phyloP scores from a whole-genome alignment of 352 stramenopile species.

The Elongisporangium undulatum region DNA sequence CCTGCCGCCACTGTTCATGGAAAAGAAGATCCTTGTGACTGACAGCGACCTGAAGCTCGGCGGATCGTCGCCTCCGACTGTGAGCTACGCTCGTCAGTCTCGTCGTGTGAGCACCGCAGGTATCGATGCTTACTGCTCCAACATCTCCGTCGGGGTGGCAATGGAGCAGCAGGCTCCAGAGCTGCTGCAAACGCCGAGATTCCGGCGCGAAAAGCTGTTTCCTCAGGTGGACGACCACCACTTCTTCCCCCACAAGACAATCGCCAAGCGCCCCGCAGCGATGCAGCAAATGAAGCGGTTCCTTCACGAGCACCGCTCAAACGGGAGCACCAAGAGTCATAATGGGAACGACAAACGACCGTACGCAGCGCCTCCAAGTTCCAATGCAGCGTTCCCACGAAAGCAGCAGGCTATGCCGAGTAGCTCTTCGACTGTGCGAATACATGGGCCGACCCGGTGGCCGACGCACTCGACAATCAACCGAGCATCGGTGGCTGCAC shows the following conservation, averaged over 20 bases:
- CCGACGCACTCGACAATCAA: slow-evolving; percentile 2
- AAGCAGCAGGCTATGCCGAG: slow-evolving; percentile 1
- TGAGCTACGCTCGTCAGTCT: background rate
- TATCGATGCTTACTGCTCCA: background rate
- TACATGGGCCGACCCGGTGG: background rate
- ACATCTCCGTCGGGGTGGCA: slow-evolving; percentile 5
- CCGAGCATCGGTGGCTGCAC: slow-evolving; percentile 7
- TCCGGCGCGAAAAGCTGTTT: slow-evolving; percentile 18
- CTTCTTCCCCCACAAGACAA: slow-evolving; percentile 3
- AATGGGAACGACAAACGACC: background rate
- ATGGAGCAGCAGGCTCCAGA: slow-evolving; percentile 3
- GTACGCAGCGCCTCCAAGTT: slow-evolving; percentile 1
- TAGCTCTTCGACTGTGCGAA: background rate
- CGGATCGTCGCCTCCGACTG: background rate
- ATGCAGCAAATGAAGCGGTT: slow-evolving; percentile 13
- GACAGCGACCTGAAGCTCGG: slow-evolving; percentile 34
- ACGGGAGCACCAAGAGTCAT: slow-evolving; percentile 2
- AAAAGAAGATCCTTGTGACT: slow-evolving; percentile 47
- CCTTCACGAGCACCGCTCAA: slow-evolving; percentile 5
- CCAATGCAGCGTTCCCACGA: slow-evolving; percentile 9
- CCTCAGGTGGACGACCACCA: slow-evolving; percentile 6
- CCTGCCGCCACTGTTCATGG: slow-evolving; percentile 19
- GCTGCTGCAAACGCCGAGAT: background rate
- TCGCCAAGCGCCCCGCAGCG: slow-evolving; percentile 1
- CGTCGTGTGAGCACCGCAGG: background rate